phyloP scores from a whole-genome alignment of 768 basidiomycete species.

The Pisolithus marmoratus region DNA sequence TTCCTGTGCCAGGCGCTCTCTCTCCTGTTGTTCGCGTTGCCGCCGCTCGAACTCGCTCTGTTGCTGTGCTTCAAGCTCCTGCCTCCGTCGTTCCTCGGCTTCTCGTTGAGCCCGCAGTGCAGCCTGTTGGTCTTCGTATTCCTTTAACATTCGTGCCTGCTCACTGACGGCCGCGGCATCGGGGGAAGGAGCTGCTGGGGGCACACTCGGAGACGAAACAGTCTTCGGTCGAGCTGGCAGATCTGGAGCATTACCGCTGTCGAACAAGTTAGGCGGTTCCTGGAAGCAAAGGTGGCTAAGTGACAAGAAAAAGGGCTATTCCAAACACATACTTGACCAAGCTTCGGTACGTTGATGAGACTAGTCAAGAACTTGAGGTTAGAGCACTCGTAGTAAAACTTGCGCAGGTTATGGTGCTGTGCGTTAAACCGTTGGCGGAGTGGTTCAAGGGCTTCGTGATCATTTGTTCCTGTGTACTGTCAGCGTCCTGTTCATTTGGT shows the following conservation, averaged over 20 bases:
- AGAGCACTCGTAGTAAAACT: conserved; percentile 99
- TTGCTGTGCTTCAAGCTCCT: conserved; percentile 71
- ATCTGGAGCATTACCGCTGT: conserved; percentile 78
- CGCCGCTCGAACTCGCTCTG: conserved; percentile 87
- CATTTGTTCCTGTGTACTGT: conserved; percentile 70
- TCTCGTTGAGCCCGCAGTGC: conserved; percentile 77
- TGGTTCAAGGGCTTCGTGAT: conserved; percentile 84
- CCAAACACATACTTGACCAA: conserved; percentile 61
- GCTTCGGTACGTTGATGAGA: conserved; percentile 95
- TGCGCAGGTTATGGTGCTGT: conserved; percentile 89
- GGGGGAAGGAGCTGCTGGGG: conserved; percentile 67
- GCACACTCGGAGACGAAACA: conserved; percentile 49
- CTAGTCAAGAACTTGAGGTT: conserved; percentile 98
- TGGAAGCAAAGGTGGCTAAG: conserved; percentile 24
- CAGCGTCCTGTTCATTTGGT: background rate
- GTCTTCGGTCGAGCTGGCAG: conserved; percentile 77
- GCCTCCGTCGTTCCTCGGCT: conserved; percentile 74
- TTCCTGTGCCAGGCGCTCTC: conserved; percentile 85
- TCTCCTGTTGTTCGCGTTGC: conserved; percentile 82
- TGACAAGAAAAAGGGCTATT: background rate
- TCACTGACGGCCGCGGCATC: conserved; percentile 73
- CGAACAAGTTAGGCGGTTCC: conserved; percentile 95
- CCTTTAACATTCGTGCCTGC: conserved; percentile 89
- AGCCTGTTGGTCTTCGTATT: conserved; percentile 95
- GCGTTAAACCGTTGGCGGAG: conserved; percentile 80